Evolutionary conservation across 2,329 filamentous ascomycete genomes (phyloP).

Genomic region (Cladorrhinum sp.): DNA sequence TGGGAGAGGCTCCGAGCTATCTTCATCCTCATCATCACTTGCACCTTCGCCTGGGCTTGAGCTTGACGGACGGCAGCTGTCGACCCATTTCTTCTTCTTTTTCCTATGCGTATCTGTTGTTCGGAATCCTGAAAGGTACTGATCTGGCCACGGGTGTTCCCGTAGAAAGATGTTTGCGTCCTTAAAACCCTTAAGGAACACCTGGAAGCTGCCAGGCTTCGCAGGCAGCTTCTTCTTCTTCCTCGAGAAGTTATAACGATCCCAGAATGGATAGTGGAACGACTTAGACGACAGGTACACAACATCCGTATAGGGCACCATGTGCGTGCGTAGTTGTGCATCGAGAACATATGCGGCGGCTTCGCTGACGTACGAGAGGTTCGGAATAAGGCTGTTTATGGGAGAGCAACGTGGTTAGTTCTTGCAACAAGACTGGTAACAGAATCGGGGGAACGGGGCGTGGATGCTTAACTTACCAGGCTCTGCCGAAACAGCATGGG

Average conservation of each 20-base stretch:
- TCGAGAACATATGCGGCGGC: slow-evolving; percentile 95
- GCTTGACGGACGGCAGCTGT: slow-evolving; percentile 69
- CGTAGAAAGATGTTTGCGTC: slow-evolving; percentile 94
- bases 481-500: slow-evolving; percentile 92
- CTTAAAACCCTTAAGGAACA: slow-evolving; percentile 95
- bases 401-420: slow-evolving; percentile 10
- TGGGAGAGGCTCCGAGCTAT: slow-evolving; percentile 35
- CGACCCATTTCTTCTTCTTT: slow-evolving; percentile 72
- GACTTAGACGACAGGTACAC: slow-evolving; percentile 93
- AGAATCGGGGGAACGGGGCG: background rate
- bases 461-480: slow-evolving; percentile 61
- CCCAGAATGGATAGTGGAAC: slow-evolving; percentile 98
- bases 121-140: slow-evolving; percentile 69
- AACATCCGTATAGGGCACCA: slow-evolving; percentile 96
- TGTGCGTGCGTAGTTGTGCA: slow-evolving; percentile 79
- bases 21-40: slow-evolving; percentile 41
- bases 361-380: slow-evolving; percentile 96
- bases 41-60: slow-evolving; percentile 60
- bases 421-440: background rate
- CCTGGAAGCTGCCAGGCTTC: slow-evolving; percentile 94
- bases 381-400: slow-evolving; percentile 72
- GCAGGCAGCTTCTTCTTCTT: slow-evolving; percentile 83
- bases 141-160: slow-evolving; percentile 96
- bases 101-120: slow-evolving; percentile 64
- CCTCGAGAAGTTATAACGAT: slow-evolving; percentile 80